A percentile compares a stretch with the other conserved stretches of the same genome.
phyloP scores from a whole-genome alignment of 176 grass and related monocot genomes.

The Coix lacrymajobi region DNA sequence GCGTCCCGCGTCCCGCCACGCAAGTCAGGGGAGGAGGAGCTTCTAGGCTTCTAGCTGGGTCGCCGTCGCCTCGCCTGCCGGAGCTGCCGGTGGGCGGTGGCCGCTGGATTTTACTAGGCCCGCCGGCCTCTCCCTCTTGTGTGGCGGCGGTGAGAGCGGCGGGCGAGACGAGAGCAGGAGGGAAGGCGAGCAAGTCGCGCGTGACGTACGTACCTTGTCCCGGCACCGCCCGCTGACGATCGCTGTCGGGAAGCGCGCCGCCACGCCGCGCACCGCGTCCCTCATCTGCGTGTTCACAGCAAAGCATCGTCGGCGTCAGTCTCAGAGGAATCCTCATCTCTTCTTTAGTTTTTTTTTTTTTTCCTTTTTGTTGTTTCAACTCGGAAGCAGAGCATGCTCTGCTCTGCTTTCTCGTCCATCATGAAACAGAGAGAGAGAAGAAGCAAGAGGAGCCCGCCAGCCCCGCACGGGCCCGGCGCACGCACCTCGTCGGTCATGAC shows the following conservation, averaged over 20 bases:
- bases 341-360: too few species aligned
- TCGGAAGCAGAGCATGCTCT: constrained; percentile 4
- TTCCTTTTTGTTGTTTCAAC: too few species aligned
- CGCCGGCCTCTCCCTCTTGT: too few species aligned
- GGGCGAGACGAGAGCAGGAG: background rate
- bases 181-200: too few species aligned
- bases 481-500: constrained; percentile 72
- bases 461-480: too few species aligned
- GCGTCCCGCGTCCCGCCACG: background rate
- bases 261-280: constrained; percentile 52
- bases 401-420: background rate
- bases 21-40: background rate
- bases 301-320: background rate
- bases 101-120: background rate
- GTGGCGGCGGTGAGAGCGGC: background rate
- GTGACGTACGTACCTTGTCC: constrained; percentile 41
- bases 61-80: background rate
- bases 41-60: constrained; percentile 37
- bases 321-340: background rate
- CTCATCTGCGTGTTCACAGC: constrained; percentile 45
- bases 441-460: too few species aligned
- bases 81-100: background rate
- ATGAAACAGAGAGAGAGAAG: background rate
- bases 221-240: constrained; percentile 71
- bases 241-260: constrained; percentile 65